Percentiles rank a stretch among this genome's conserved stretches.
phyloP scores from a whole-genome alignment of 78 protist genomes.

The Dictyostelium firmibasis region DNA sequence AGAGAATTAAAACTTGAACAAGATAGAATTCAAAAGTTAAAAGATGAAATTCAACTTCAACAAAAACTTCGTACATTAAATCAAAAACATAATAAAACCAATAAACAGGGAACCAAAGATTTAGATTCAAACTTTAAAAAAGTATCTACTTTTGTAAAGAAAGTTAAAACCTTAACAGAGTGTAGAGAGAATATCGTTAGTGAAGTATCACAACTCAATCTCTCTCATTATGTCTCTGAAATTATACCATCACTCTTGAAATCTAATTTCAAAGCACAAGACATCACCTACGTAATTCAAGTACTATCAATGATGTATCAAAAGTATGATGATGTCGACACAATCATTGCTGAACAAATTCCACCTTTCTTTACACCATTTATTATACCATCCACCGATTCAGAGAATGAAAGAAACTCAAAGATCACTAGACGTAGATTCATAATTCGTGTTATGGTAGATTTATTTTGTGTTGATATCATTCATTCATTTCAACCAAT shows the following conservation, averaged over 20 bases:
- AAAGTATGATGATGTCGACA: slow-evolving; percentile 40
- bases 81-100: neutral
- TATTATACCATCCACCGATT: neutral
- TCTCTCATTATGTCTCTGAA: slow-evolving; percentile 43
- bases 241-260: slow-evolving; percentile 56
- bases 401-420: slow-evolving; percentile 20
- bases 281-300: slow-evolving; percentile 5
- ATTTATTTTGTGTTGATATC: slow-evolving; percentile 40
- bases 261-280: slow-evolving; percentile 27
- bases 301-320: slow-evolving; percentile 48
- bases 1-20: neutral
- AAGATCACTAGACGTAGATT: slow-evolving; percentile 55
- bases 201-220: slow-evolving; percentile 34
- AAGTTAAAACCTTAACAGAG: slow-evolving; percentile 15
- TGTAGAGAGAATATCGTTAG: slow-evolving; percentile 9
- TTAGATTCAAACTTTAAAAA: slow-evolving; percentile 36
- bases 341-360: neutral
- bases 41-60: slow-evolving; percentile 13
- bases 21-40: slow-evolving; percentile 15
- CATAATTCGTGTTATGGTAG: slow-evolving; percentile 25
- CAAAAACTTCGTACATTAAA: neutral
- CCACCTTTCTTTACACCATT: slow-evolving; percentile 35
- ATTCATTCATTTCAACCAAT: slow-evolving; percentile 36
- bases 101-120: neutral
- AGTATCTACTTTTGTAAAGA: slow-evolving; percentile 46